These are phyloP conservation scores for Aspergillus hancockii DNA, from an alignment of 495 filamentous ascomycete species.

Conservation along the genomic window DNA sequence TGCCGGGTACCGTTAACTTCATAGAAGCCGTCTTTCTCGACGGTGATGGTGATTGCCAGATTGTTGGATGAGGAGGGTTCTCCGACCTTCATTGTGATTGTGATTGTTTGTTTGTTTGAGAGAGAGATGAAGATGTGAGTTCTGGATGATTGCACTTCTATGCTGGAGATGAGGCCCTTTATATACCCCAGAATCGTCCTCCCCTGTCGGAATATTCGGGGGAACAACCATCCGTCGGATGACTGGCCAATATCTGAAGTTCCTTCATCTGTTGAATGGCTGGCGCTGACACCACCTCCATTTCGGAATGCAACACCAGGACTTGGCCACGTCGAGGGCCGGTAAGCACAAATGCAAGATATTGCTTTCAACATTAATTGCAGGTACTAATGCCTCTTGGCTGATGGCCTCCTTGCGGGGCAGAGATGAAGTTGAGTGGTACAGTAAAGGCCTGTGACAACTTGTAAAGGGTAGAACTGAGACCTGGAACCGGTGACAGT, in stretches of 20 bases:
- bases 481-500: background rate
- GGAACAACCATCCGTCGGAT: conserved; percentile 1
- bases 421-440: background rate
- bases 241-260: background rate
- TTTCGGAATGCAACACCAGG: background rate
- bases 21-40: conserved; percentile 41
- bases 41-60: conserved; percentile 40
- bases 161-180: background rate
- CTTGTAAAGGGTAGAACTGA: background rate
- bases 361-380: background rate
- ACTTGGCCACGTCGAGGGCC: background rate
- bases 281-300: background rate
- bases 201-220: background rate
- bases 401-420: background rate
- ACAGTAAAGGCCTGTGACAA: background rate
- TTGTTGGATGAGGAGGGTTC: conserved; percentile 13
- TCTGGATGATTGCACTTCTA: background rate
- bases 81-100: conserved; percentile 17
- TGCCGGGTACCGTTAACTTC: conserved; percentile 35
- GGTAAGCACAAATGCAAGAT: background rate
- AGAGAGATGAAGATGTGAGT: conserved; percentile 1
- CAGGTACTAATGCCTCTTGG: background rate
- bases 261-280: background rate
- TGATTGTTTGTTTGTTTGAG: background rate
- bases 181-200: conserved; percentile 5